A percentile compares a stretch with the other conserved stretches of the same genome.
Conservation (phyloP, 1,284 basidiomycete genomes). For the Leccinum pachyderme region DNA sequence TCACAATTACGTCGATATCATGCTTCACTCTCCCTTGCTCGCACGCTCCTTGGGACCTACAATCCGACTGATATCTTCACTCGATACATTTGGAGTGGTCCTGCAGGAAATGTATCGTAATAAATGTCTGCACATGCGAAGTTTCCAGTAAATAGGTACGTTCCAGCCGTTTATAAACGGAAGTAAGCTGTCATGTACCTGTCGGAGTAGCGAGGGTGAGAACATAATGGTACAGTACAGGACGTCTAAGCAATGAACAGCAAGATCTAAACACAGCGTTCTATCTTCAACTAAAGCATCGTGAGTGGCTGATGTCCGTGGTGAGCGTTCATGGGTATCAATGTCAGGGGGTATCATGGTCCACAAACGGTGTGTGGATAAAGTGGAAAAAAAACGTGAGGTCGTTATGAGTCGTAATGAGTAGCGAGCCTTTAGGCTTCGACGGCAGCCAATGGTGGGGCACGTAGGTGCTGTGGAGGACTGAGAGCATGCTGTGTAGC, state of each 20-base stretch:
- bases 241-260: background rate
- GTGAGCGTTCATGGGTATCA: conserved; percentile 10
- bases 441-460: conserved; percentile 6
- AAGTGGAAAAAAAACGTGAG: background rate
- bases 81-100: background rate
- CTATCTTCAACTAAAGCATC: background rate
- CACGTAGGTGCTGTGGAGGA: background rate
- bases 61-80: conserved; percentile 8
- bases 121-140: background rate
- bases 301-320: background rate
- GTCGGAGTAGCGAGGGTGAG: background rate
- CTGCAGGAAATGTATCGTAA: conserved; percentile 13
- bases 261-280: background rate
- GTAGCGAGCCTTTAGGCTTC: background rate
- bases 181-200: background rate
- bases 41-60: conserved; percentile 9
- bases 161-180: background rate
- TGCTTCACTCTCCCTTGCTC: background rate
- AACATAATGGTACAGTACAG: background rate
- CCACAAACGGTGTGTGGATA: background rate
- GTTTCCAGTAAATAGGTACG: background rate
- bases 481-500: background rate
- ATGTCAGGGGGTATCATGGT: background rate
- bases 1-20: background rate
- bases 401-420: background rate